Evolutionary conservation across 2,329 filamentous ascomycete genomes (phyloP).

Genomic region (Aureobasidium sp.): DNA sequence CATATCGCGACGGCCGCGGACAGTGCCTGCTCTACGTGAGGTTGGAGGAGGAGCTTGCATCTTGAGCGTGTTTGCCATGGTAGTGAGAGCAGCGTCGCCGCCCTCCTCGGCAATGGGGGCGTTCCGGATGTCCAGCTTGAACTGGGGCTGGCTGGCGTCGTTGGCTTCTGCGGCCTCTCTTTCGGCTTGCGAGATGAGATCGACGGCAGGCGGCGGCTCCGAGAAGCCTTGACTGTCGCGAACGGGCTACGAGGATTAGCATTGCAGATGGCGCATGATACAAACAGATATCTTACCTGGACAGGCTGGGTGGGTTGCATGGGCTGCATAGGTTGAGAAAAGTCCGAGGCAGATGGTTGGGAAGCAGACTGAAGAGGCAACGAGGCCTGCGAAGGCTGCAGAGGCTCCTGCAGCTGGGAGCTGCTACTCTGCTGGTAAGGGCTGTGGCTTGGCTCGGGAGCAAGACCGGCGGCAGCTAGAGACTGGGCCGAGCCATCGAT

Average conservation of each 20-base stretch:
- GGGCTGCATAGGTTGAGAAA: slow-evolving; percentile 4
- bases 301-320: background rate
- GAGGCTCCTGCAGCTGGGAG: slow-evolving; percentile 27
- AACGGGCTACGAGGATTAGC: slow-evolving; percentile 22
- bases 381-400: slow-evolving; percentile 19
- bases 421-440: slow-evolving; percentile 29
- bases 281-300: background rate
- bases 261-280: slow-evolving; percentile 14
- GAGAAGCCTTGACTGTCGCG: slow-evolving; percentile 73
- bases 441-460: slow-evolving; percentile 8
- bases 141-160: slow-evolving; percentile 55
- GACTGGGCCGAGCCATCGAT: slow-evolving; percentile 14
- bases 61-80: slow-evolving; percentile 66
- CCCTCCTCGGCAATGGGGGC: slow-evolving; percentile 73
- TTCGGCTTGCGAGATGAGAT: slow-evolving; percentile 62
- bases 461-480: slow-evolving; percentile 12
- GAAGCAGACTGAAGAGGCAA: background rate
- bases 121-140: slow-evolving; percentile 74
- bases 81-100: slow-evolving; percentile 65
- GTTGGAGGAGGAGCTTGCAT: slow-evolving; percentile 50
- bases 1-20: slow-evolving; percentile 83
- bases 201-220: slow-evolving; percentile 57
- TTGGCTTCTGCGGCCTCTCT: slow-evolving; percentile 50
- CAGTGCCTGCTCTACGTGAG: slow-evolving; percentile 53
- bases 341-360: slow-evolving; percentile 17